phyloP scores from a whole-genome alignment of 768 basidiomycete genomes.

The Paxillus ammoniavirescens region DNA sequence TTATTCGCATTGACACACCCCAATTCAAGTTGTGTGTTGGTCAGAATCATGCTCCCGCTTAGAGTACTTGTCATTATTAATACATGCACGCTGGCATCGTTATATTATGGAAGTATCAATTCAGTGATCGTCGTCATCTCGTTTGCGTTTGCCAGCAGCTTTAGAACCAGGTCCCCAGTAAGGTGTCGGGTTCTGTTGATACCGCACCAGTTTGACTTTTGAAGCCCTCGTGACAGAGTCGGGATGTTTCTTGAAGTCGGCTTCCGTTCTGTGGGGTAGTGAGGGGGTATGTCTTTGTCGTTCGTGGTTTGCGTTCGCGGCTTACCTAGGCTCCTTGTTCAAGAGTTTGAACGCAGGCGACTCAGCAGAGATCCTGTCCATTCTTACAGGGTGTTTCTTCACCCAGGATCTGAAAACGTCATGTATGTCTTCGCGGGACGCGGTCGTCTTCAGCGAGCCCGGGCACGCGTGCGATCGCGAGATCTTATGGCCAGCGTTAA shows the following conservation, averaged over 20 bases:
- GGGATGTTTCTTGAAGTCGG: constrained; percentile 80
- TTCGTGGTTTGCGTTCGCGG: neutral
- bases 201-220: constrained; percentile 78
- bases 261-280: constrained; percentile 41
- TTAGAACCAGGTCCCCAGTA: constrained; percentile 90
- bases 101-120: neutral
- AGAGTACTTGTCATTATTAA: neutral
- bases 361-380: constrained; percentile 73
- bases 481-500: constrained; percentile 80
- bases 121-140: constrained; percentile 10
- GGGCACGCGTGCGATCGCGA: constrained; percentile 89
- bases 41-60: neutral
- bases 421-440: constrained; percentile 65
- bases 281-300: too few relatives aligned
- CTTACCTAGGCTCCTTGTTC: constrained; percentile 66
- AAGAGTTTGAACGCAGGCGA: constrained; percentile 73
- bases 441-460: constrained; percentile 91
- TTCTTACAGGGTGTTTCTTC: constrained; percentile 76
- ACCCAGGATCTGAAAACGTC: constrained; percentile 88
- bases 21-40: neutral
- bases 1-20: too few relatives aligned
- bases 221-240: constrained; percentile 56
- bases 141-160: constrained; percentile 43
- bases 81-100: neutral
- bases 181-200: constrained; percentile 86